Conservation (phyloP, 1,139 yeast genomes). For the Debaryomyces subglobosus region DNA sequence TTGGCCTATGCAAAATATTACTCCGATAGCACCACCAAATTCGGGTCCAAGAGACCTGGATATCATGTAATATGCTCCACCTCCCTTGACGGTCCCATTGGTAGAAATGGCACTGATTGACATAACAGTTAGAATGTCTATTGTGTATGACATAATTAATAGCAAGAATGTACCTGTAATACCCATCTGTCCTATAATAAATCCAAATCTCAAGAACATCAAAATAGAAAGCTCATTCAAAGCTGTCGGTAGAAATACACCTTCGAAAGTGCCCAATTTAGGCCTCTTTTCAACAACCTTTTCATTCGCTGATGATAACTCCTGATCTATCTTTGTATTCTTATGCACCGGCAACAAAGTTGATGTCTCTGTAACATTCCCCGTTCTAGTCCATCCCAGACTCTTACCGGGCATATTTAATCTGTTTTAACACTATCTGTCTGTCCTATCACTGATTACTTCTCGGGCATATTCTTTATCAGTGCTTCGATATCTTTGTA, state of each 20-base stretch:
- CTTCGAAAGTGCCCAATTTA: constrained; percentile 73
- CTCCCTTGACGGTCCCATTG: constrained; percentile 81
- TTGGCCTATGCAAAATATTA: constrained; percentile 77
- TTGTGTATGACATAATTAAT: constrained; percentile 61
- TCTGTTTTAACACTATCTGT: not conserved
- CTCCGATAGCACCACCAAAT: constrained; percentile 82
- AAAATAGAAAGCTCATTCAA: constrained; percentile 76
- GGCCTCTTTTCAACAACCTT: constrained; percentile 6
- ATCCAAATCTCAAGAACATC: constrained; percentile 81
- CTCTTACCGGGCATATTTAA: not conserved
- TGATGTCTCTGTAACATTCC: constrained; percentile 1
- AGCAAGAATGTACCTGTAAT: constrained; percentile 62
- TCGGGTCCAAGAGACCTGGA: constrained; percentile 81
- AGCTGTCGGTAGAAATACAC: constrained; percentile 79
- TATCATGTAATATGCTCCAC: constrained; percentile 85
- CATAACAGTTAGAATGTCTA: constrained; percentile 68
- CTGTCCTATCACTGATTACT: not conserved
- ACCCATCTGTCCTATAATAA: constrained; percentile 79
- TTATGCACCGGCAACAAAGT: not conserved
- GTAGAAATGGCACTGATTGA: constrained; percentile 81
- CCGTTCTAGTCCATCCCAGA: not conserved
- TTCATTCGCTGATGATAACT: not conserved
- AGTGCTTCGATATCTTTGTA: not conserved
- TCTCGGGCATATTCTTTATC: constrained; percentile 1
- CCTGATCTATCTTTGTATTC: not conserved